These are phyloP conservation scores for Penicillium sp. DNA, from an alignment of 2,329 filamentous ascomycete genomes.

Conservation along the genomic window DNA sequence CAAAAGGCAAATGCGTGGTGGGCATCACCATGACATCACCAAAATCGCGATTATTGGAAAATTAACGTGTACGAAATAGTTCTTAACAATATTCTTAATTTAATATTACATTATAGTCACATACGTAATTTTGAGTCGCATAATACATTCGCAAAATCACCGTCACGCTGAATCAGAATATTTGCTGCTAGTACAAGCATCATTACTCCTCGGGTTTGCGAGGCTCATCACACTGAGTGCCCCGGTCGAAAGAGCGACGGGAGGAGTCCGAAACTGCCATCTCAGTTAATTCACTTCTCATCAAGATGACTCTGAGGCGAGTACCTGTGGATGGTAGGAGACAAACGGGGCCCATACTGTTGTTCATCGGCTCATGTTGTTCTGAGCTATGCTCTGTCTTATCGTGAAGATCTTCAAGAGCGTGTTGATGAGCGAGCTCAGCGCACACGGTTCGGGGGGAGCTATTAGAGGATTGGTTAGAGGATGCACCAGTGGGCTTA, in stretches of 20 bases:
- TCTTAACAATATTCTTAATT: neutral
- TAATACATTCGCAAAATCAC: neutral
- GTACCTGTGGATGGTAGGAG: neutral
- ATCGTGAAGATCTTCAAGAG: slow-evolving; percentile 17
- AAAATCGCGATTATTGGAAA: neutral
- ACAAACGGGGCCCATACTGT: neutral
- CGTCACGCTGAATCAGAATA: neutral
- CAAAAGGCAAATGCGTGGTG: neutral
- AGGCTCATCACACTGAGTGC: slow-evolving; percentile 4
- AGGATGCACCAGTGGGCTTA: neutral
- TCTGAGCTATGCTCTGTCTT: slow-evolving; percentile 18
- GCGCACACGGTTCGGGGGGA: slow-evolving; percentile 19
- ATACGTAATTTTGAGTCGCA: neutral
- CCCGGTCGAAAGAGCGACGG: slow-evolving; percentile 5
- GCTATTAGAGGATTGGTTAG: slow-evolving; percentile 8
- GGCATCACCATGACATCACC: slow-evolving; percentile 3
- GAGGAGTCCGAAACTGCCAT: neutral
- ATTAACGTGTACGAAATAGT: neutral
- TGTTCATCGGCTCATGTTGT: slow-evolving; percentile 7
- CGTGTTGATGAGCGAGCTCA: slow-evolving; percentile 24
- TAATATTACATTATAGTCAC: neutral
- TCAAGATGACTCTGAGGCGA: neutral
- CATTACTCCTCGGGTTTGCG: slow-evolving; percentile 13
- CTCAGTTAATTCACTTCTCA: neutral
- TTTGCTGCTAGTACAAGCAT: neutral